A percentile compares a stretch with the other conserved stretches of the same genome.
Conservation (phyloP, 495 filamentous ascomycete species). For the Aspergillus diversus region DNA sequence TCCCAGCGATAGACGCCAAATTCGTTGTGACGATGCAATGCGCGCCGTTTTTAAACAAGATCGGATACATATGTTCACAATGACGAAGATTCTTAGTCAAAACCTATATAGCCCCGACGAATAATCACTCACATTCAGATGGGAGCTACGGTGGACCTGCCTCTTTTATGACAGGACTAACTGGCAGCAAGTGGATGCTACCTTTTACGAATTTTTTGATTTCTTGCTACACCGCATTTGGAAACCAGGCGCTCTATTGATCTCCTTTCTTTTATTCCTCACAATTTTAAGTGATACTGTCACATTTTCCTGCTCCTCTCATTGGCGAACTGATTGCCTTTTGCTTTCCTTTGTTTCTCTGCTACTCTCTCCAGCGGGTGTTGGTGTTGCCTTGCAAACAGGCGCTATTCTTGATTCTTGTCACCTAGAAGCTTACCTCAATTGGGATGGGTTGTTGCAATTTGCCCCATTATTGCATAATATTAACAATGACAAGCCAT, state of each 20-base stretch:
- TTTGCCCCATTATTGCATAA: constrained; percentile 17
- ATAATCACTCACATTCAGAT: constrained; percentile 32
- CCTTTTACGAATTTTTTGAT: constrained; percentile 26
- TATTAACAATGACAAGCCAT: constrained; percentile 4
- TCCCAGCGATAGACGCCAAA: constrained; percentile 86
- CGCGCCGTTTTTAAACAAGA: constrained; percentile 87
- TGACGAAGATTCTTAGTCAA: constrained; percentile 81
- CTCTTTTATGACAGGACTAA: constrained; percentile 8
- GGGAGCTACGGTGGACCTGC: not conserved
- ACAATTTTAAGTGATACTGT: not conserved
- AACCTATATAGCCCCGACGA: constrained; percentile 69
- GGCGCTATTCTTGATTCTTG: constrained; percentile 25
- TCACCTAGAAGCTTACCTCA: constrained; percentile 22
- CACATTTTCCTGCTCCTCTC: constrained; percentile 19
- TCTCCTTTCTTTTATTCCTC: not conserved
- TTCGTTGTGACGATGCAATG: constrained; percentile 88
- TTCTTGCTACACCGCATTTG: constrained; percentile 30
- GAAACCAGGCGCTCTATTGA: constrained; percentile 24
- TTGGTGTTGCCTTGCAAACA: constrained; percentile 38
- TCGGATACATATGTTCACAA: constrained; percentile 96
- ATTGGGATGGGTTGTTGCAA: constrained; percentile 18
- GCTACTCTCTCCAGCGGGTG: constrained; percentile 44
- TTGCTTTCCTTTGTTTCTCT: constrained; percentile 32
- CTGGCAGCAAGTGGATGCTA: not conserved
- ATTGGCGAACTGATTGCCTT: constrained; percentile 24